These are phyloP conservation scores for Clitopilus passeckerianus DNA, from an alignment of 768 basidiomycete species.

Conservation along the genomic window DNA sequence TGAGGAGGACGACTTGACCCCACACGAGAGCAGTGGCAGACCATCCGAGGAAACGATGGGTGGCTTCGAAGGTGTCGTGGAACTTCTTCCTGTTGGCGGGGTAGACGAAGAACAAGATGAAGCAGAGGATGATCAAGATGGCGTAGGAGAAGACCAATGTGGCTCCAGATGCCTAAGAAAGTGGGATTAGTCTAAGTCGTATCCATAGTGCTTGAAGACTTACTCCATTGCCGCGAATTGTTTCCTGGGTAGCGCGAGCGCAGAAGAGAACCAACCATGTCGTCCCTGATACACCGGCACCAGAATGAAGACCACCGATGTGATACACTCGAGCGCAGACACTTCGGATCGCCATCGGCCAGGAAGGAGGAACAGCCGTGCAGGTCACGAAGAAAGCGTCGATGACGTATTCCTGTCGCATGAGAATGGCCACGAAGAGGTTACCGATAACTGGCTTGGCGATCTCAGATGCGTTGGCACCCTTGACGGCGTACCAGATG, in stretches of 20 bases:
- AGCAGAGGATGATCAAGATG: slow-evolving; percentile 19
- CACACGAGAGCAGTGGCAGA: slow-evolving; percentile 35
- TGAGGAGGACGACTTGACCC: slow-evolving; percentile 40
- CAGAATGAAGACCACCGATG: slow-evolving; percentile 57
- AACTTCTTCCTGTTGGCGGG: slow-evolving; percentile 30
- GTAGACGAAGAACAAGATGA: slow-evolving; percentile 33
- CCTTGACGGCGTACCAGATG: slow-evolving; percentile 32
- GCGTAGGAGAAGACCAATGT: slow-evolving; percentile 8
- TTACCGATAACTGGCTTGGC: slow-evolving; percentile 41
- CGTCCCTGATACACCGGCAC: slow-evolving; percentile 48
- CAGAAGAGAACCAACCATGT: slow-evolving; percentile 50
- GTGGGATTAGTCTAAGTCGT: slow-evolving; percentile 8
- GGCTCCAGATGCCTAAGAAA: not conserved
- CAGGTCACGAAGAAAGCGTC: slow-evolving; percentile 52
- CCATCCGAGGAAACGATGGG: slow-evolving; percentile 44
- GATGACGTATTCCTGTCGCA: slow-evolving; percentile 55
- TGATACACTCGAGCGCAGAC: slow-evolving; percentile 53
- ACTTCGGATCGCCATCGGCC: slow-evolving; percentile 51
- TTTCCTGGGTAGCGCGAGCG: slow-evolving; percentile 46
- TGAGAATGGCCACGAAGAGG: slow-evolving; percentile 40
- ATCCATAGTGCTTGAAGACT: slow-evolving; percentile 12
- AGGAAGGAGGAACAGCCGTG: slow-evolving; percentile 45
- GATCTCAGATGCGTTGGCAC: slow-evolving; percentile 29
- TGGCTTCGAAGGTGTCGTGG: slow-evolving; percentile 36
- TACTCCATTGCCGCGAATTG: slow-evolving; percentile 30